phyloP scores from a whole-genome alignment of 495 filamentous ascomycete genomes.

The Pyrenopolyporus hunteri region DNA sequence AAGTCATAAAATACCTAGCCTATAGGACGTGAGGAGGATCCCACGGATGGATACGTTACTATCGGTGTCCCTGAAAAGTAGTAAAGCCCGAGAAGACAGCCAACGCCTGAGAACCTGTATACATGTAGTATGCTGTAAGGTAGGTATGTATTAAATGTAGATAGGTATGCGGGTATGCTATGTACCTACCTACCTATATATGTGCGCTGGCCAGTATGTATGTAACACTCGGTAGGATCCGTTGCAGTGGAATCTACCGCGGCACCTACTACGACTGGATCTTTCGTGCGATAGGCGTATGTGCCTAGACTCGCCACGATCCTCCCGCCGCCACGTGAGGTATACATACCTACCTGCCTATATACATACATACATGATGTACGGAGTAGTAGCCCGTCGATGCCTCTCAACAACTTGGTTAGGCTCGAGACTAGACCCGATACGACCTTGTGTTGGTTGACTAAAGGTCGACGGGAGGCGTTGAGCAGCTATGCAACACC shows the following conservation, averaged over 20 bases:
- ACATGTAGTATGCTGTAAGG: no score
- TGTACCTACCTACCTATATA: background rate
- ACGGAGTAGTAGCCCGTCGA: no score
- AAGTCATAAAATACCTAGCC: conserved; percentile 32
- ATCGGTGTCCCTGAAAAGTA: conserved; percentile 38
- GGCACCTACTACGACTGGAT: conserved; percentile 11
- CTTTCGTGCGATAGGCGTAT: conserved; percentile 11
- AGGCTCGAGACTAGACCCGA: conserved; percentile 24
- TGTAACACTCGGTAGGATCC: conserved; percentile 13
- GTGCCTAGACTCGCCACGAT: conserved; percentile 31
- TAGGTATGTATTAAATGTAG: no score
- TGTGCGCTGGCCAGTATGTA: background rate
- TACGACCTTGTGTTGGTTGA: conserved; percentile 11
- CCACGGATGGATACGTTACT: conserved; percentile 32
- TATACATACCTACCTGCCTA: conserved; percentile 24
- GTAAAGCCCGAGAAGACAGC: conserved; percentile 24
- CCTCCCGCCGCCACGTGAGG: conserved; percentile 40
- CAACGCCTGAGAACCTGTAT: no score
- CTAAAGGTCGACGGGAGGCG: background rate
- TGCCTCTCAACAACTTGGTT: conserved; percentile 27
- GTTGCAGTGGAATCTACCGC: conserved; percentile 8
- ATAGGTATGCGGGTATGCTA: no score
- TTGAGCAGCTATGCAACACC: conserved; percentile 25
- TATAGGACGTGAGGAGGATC: conserved; percentile 26
- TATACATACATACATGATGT: conserved; percentile 7